Base-by-base conservation (phyloP, 768 basidiomycete species). In the Amanita rubescens region DNA sequence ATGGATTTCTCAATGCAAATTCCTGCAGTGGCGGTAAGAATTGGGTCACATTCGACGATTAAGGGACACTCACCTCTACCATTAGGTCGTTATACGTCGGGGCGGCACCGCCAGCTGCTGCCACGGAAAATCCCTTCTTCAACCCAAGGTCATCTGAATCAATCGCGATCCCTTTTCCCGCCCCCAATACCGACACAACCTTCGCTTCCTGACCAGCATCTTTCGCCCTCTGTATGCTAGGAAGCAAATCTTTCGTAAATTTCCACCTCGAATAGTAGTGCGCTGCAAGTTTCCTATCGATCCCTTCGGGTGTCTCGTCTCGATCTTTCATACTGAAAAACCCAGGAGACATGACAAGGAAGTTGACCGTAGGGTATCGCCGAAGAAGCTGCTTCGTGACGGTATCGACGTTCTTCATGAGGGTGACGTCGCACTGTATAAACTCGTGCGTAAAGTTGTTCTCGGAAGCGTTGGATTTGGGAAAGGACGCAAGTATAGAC, bases 61-160 rank as follows among this genome's bases (percentile, higher is more conserved):
- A 41, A 32, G 11, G 22, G 1, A 55, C 35, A 60, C 65, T 3
- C 45, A 77, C 80, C 72, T 78, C 70, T 43, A 80, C 56, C 75
- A 78, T 77, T n/a, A 78, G 58, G 60, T 81, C 79, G 55, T 72
- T 80, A 56, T 80, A 80, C 0, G 77, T 75, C 15, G 71, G 65
- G 0, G 69, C 66, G 1, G 65, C 57, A 32, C 62, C 24, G 1
- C 66, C 71, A 0, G 74, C 74, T 2, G 65, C 69, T 5, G 54
- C 10, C 0, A 70, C 30, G 1, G 64, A 67, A 60, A 69, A 81
- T n/a, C 51, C 64, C 62, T 76, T 76, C 66, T 76, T 76, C 59
- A 81, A 60, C 0, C 71, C 77, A 19, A 82, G 66, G 56, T 81
- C 78, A n/a, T 80, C 65, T 33, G 75, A 43, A 55, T 77, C 68